phyloP scores from a whole-genome alignment of 169 alveolate genomes.

The Eimeria praecox region DNA sequence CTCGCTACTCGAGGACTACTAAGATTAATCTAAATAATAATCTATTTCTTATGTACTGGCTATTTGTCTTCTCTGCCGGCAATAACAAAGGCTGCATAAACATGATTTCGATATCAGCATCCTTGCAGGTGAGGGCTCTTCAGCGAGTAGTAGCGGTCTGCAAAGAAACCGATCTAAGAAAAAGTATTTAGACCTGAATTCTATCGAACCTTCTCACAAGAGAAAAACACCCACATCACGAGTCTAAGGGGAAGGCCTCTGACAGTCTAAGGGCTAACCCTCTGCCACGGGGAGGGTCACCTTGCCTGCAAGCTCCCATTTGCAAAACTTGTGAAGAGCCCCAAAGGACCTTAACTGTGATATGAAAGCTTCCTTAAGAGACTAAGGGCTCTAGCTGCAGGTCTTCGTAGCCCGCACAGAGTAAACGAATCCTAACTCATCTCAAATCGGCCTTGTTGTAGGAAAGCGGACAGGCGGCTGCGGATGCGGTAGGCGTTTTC shows the following conservation, averaged over 20 bases:
- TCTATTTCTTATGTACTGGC: not conserved
- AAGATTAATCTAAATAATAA: not conserved
- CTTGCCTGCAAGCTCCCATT: not conserved
- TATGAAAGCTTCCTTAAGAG: not conserved
- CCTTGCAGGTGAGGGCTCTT: not conserved
- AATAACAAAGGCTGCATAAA: too few relatives aligned
- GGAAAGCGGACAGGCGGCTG: not conserved
- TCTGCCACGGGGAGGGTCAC: not conserved
- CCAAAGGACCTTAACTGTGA: not conserved
- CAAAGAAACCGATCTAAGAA: not conserved
- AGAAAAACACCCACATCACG: too few relatives aligned
- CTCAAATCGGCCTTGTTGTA: not conserved
- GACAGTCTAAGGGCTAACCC: not conserved
- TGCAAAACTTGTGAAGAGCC: not conserved
- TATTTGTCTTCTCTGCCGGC: too few relatives aligned
- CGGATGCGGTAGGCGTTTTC: not conserved
- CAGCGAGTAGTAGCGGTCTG: not conserved
- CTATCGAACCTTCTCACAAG: not conserved
- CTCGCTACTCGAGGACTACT: not conserved
- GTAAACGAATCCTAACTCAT: not conserved
- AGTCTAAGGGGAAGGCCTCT: not conserved
- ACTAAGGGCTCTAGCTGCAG: not conserved
- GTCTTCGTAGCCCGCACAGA: not conserved
- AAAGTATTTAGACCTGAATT: not conserved
- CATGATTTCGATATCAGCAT: too few relatives aligned